Conservation (phyloP, 768 basidiomycete species). For the Filobasidium wieringae region DNA sequence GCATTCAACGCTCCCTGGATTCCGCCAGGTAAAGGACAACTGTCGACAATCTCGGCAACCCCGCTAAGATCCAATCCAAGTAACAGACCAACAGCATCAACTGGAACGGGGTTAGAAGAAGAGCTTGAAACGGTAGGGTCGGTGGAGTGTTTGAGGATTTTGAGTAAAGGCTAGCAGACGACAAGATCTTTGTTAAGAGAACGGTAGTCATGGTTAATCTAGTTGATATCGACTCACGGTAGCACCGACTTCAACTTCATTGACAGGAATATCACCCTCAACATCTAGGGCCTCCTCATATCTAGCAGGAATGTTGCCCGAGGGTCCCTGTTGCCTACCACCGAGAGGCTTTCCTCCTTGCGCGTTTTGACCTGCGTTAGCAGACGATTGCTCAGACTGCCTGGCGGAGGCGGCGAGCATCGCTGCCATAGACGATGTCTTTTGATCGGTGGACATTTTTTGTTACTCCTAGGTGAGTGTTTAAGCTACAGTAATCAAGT, state of each 20-base stretch:
- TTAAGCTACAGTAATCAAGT: too few relatives aligned
- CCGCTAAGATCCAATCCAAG: conserved; percentile 89
- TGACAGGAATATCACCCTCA: conserved; percentile 74
- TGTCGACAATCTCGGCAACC: conserved; percentile 56
- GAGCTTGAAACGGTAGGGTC: conserved; percentile 47
- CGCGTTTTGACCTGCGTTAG: neutral
- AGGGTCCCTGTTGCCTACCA: neutral
- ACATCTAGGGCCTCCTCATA: conserved; percentile 90
- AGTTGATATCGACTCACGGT: conserved; percentile 52
- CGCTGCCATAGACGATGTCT: neutral
- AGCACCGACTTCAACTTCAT: conserved; percentile 69
- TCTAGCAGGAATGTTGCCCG: conserved; percentile 67
- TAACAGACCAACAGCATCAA: conserved; percentile 62
- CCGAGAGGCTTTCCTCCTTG: neutral
- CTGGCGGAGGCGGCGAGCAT: neutral
- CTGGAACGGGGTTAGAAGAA: conserved; percentile 32
- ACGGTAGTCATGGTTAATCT: too few relatives aligned
- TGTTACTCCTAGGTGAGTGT: too few relatives aligned
- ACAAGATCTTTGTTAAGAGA: neutral
- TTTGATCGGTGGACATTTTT: neutral
- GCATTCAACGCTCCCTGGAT: conserved; percentile 1
- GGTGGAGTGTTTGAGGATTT: conserved; percentile 83
- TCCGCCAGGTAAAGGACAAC: conserved; percentile 34
- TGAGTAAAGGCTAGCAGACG: conserved; percentile 64
- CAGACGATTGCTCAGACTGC: neutral